Evolutionary conservation across 2,329 filamentous ascomycete genomes (phyloP).

Genomic region (Cryphonectria japonica): DNA sequence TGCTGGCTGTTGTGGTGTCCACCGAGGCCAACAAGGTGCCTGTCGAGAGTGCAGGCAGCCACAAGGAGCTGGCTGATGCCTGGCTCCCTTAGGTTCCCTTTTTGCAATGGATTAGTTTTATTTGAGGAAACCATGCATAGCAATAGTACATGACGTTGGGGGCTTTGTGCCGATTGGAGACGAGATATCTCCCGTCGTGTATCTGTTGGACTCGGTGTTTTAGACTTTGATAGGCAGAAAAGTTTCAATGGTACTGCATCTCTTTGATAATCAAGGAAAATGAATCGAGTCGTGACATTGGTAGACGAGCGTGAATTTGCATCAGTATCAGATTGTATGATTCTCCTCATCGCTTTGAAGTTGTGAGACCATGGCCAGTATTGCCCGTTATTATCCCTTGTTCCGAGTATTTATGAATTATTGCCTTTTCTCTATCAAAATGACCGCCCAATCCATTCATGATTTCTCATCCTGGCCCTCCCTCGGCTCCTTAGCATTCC

Average conservation of each 20-base stretch:
- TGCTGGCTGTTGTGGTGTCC: slow-evolving; percentile 5
- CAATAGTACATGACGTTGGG: neutral
- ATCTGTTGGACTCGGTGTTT: neutral
- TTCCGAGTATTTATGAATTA: neutral
- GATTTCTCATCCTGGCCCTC: neutral
- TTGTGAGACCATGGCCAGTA: too few relatives aligned
- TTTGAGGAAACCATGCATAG: neutral
- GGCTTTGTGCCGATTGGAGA: too few relatives aligned
- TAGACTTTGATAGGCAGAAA: neutral
- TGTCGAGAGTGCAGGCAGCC: neutral
- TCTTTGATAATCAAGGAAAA: neutral
- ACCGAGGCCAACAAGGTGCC: slow-evolving; percentile 3
- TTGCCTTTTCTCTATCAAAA: neutral
- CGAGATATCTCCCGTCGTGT: neutral
- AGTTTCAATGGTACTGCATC: neutral
- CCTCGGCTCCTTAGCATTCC: too few relatives aligned
- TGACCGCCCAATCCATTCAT: neutral
- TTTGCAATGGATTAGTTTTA: neutral
- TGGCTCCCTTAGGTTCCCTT: neutral
- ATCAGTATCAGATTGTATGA: too few relatives aligned
- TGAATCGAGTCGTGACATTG: neutral
- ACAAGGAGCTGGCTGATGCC: slow-evolving; percentile 8
- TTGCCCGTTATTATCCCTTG: neutral
- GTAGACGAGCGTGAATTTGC: neutral
- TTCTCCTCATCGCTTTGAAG: too few relatives aligned